A percentile compares a stretch with the other conserved stretches of the same genome.
These are phyloP conservation scores for Sclerotinia minor DNA, from an alignment of 2,329 filamentous ascomycete species.

Conservation along the genomic window DNA sequence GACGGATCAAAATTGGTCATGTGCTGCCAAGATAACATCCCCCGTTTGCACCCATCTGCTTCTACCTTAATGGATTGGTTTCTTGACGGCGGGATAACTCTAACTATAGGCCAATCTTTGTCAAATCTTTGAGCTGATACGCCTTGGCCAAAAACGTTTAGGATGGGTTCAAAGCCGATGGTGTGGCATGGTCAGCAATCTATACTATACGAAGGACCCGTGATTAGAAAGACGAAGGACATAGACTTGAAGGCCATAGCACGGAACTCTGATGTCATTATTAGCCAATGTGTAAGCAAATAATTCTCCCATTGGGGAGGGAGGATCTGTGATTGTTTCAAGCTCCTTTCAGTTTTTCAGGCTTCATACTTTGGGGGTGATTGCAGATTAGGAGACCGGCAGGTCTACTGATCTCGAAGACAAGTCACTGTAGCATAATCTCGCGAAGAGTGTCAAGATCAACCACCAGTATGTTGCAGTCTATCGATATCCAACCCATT, in stretches of 20 bases:
- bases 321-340: neutral
- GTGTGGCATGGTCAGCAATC: neutral
- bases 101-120: neutral
- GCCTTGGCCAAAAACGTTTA: neutral
- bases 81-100: neutral
- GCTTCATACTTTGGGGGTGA: neutral
- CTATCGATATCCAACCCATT: neutral
- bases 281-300: neutral
- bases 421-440: neutral
- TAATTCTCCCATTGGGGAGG: neutral
- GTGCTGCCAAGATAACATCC: neutral
- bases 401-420: slow-evolving; percentile 4
- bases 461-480: neutral
- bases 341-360: neutral
- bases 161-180: neutral
- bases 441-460: neutral
- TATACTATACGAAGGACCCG: neutral
- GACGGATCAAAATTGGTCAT: neutral
- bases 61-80: neutral
- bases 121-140: neutral
- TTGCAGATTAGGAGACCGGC: neutral
- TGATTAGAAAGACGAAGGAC: neutral
- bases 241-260: neutral
- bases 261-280: neutral
- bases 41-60: neutral